Base-by-base conservation (phyloP, 1,139 yeast species). In the Hemisphaericaspora xylofermentans region DNA sequence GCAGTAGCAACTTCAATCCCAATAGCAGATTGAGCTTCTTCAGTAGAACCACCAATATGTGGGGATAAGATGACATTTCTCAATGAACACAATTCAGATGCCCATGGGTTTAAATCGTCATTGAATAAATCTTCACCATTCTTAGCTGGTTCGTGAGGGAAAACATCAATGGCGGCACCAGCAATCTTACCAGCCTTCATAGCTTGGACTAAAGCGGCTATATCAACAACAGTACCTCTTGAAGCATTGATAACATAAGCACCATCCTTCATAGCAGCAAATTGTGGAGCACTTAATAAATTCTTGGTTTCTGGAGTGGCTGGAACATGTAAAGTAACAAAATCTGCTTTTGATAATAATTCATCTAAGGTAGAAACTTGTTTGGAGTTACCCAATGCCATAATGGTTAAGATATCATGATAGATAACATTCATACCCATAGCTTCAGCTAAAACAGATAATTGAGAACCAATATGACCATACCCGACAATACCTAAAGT, bases 21-120 rank as follows among this genome's bases (percentile, higher is more conserved):
- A 62, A 93, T 93, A 39, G 98, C 96, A 46, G 89, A 80, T 76
- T 93, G 99, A 26, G 98, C 98, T 73, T 93, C 99, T 68, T 93
- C 98, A 37, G 99, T 93, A 39, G 98, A 89, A 50, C 98, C 98
- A 71, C 99, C 99, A 57, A 93, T 93, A 62, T 93, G 99, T 29
- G 99, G 99, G 43, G 98, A 84, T 60, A 93, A 76, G 49, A 94
- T 89, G 43, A 93, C 84, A 64, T 93, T 94, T 70, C 94, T 81
- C 63, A 89, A 77, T 15, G 87, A 74, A 52, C 84, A 78, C 55
- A 94, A 78, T 60, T 91, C 96, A 27, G 87, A 74, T 44, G 88
- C 80, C 94, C 96, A 94, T 27, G 71, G 58, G 69, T 93, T 93
- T 61, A 93, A 76, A 33, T 76, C 74, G 58, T 84, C 75, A 57